phyloP scores from a whole-genome alignment of 345 rosid genomes.

The Iberis pinnata region DNA sequence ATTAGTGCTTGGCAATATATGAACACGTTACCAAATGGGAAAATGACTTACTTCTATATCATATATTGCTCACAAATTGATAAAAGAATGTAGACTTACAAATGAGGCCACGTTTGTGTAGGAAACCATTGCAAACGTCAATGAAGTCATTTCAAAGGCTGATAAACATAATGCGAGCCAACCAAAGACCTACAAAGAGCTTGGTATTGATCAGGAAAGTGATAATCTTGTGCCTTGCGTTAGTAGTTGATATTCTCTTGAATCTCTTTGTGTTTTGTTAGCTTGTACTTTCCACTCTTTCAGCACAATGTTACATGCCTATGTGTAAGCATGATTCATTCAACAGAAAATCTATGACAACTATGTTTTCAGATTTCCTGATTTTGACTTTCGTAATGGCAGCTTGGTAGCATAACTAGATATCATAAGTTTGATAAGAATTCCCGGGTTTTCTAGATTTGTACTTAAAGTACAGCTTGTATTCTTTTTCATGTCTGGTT shows the following conservation, averaged over 20 bases:
- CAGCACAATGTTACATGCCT: not conserved
- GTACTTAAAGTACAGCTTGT: no score
- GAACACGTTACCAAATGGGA: not conserved
- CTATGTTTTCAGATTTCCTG: no score
- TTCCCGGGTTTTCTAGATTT: constrained; percentile 41
- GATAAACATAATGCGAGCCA: constrained; percentile 33
- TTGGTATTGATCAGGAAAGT: constrained; percentile 61
- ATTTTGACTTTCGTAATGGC: no score
- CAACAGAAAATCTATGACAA: not conserved
- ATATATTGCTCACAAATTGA: not conserved
- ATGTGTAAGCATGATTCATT: no score
- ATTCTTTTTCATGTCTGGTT: constrained; percentile 69
- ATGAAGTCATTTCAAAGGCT: constrained; percentile 29
- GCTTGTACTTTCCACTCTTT: not conserved
- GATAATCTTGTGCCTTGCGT: constrained; percentile 73
- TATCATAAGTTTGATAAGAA: no score
- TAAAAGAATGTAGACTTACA: not conserved
- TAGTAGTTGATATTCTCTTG: constrained; percentile 29
- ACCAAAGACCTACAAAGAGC: constrained; percentile 29
- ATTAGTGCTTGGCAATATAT: constrained; percentile 7
- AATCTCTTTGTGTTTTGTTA: not conserved
- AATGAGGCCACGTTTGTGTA: constrained; percentile 20
- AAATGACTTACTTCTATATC: not conserved
- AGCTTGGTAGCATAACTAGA: no score
- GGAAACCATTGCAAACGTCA: constrained; percentile 41